Conservation (phyloP, 163 green algal genomes). For the Scenedesmus sp. region DNA sequence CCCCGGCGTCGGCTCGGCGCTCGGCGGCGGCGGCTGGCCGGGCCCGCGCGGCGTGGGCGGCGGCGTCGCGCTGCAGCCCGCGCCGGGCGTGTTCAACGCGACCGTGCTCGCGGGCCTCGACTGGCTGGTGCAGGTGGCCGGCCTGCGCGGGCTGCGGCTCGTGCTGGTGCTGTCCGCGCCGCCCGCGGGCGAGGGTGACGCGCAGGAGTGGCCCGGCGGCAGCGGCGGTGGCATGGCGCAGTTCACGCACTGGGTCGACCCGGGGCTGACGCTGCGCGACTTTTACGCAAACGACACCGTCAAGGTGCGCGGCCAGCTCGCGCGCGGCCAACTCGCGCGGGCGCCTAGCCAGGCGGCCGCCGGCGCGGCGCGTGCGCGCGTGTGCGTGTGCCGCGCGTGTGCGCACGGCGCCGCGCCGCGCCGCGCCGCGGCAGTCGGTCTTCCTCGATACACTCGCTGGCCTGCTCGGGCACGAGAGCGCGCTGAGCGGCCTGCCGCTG, state of each 20-base stretch:
- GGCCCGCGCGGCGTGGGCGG: neutral
- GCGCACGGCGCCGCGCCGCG: too few relatives aligned
- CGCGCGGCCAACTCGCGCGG: too few relatives aligned
- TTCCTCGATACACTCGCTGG: conserved; percentile 21
- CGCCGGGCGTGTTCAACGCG: conserved; percentile 9
- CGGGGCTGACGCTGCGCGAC: conserved; percentile 13
- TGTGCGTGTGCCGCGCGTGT: neutral
- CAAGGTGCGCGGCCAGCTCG: conserved; percentile 25
- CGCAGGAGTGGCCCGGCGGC: too few relatives aligned
- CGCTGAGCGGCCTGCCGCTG: neutral
- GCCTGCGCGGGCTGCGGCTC: conserved; percentile 7
- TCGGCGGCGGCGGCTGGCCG: neutral
- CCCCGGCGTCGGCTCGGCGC: neutral
- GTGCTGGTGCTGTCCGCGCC: conserved; percentile 20
- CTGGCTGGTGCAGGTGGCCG: conserved; percentile 24
- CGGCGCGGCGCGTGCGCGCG: too few relatives aligned
- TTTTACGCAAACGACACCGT: conserved; percentile 41
- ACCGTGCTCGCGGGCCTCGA: conserved; percentile 28
- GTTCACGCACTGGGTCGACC: conserved; percentile 34
- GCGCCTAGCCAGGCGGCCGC: too few relatives aligned
- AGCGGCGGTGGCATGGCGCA: neutral
- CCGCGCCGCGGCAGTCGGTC: conserved; percentile 11
- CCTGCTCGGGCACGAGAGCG: neutral
- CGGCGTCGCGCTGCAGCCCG: conserved; percentile 15
- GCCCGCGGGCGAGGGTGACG: too few relatives aligned